Percentiles rank a stretch among this genome's conserved stretches.
phyloP scores from a whole-genome alignment of 2,329 filamentous ascomycete species.

The Emergomyces pasteurianus region DNA sequence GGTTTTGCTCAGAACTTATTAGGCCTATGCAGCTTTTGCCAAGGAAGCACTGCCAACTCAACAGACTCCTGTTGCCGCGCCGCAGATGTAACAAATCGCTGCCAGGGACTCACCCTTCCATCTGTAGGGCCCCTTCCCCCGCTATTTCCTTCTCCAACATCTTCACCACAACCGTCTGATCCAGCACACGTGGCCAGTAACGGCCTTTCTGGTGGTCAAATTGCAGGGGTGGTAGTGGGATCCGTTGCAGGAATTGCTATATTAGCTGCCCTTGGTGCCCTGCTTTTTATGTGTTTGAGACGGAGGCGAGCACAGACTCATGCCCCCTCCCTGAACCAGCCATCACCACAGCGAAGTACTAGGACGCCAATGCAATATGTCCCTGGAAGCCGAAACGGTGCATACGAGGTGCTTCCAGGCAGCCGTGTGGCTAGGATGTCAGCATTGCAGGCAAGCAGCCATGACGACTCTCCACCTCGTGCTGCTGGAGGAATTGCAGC shows the following conservation, averaged over 20 bases:
- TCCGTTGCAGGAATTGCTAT: slow-evolving; percentile 59
- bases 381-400: slow-evolving; percentile 28
- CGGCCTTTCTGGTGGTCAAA: slow-evolving; percentile 38
- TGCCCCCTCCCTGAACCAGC: slow-evolving; percentile 78
- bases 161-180: slow-evolving; percentile 46
- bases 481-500: slow-evolving; percentile 39
- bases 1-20: slow-evolving; percentile 61
- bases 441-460: slow-evolving; percentile 64
- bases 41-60: slow-evolving; percentile 69
- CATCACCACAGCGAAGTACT: slow-evolving; percentile 50
- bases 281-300: slow-evolving; percentile 47
- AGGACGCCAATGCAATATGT: slow-evolving; percentile 33
- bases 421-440: slow-evolving; percentile 93
- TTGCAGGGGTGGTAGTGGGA: slow-evolving; percentile 84
- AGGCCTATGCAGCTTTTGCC: slow-evolving; percentile 81
- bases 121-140: slow-evolving; percentile 48
- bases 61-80: slow-evolving; percentile 93
- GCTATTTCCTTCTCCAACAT: slow-evolving; percentile 50
- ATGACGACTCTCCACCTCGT: slow-evolving; percentile 43
- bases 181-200: slow-evolving; percentile 21
- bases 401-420: slow-evolving; percentile 67
- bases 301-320: slow-evolving; percentile 48
- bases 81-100: slow-evolving; percentile 61
- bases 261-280: slow-evolving; percentile 51
- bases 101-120: slow-evolving; percentile 65